Conservation (phyloP, 106 monocot species). For the Posidonia australis region DNA sequence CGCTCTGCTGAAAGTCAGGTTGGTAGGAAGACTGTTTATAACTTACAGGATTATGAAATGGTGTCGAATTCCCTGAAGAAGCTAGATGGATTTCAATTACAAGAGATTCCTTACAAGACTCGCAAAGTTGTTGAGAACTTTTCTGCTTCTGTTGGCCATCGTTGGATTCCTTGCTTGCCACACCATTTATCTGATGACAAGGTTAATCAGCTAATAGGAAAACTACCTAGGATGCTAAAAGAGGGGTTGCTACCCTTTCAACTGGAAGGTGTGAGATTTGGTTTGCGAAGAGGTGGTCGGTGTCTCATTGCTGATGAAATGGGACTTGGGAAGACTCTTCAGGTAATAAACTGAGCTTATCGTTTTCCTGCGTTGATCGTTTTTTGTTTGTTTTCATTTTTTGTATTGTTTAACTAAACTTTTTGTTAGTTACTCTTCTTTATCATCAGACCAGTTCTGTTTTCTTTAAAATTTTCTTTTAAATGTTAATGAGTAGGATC, state of each 20-base stretch:
- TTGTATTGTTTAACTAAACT: no score
- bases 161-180: constrained; percentile 46
- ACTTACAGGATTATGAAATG: constrained; percentile 46
- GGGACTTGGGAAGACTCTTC: constrained; percentile 95
- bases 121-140: constrained; percentile 52
- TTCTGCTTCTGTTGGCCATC: constrained; percentile 21
- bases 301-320: constrained; percentile 99
- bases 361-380: not conserved
- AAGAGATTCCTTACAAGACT: constrained; percentile 72
- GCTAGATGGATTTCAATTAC: constrained; percentile 30
- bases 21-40: constrained; percentile 32
- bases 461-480: no score
- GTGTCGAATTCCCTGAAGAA: constrained; percentile 52
- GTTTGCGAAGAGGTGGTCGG: constrained; percentile 65
- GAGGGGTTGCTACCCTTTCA: constrained; percentile 82
- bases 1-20: constrained; percentile 35
- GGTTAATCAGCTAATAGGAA: constrained; percentile 49
- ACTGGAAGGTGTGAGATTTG: constrained; percentile 79
- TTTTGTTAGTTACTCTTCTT: no score
- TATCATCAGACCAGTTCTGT: no score
- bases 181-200: constrained; percentile 46
- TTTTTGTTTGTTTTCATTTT: not conserved
- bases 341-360: constrained; percentile 26
- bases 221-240: constrained; percentile 35
- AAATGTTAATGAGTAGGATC: no score